These are phyloP conservation scores for Coniochaeta sp. DNA, from an alignment of 2,329 filamentous ascomycete genomes.

Conservation along the genomic window DNA sequence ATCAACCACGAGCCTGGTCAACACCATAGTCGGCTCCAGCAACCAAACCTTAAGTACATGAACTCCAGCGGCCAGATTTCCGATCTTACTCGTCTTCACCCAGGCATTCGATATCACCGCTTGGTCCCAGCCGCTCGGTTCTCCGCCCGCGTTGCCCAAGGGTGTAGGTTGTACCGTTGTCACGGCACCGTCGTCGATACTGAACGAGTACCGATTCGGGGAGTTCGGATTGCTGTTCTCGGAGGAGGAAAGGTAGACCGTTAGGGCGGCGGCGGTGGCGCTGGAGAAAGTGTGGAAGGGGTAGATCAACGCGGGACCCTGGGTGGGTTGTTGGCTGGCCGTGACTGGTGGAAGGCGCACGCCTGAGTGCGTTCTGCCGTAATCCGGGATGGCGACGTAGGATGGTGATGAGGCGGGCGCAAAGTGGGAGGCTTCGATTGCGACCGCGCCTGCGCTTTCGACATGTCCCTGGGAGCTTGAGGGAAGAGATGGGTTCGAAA, in stretches of 20 bases:
- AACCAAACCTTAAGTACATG: slow-evolving; percentile 20
- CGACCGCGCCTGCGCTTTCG: slow-evolving; percentile 17
- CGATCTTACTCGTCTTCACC: slow-evolving; percentile 14
- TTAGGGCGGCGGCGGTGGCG: slow-evolving; percentile 12
- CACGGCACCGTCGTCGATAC: slow-evolving; percentile 14
- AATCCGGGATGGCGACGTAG: slow-evolving; percentile 20
- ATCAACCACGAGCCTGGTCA: slow-evolving; percentile 24
- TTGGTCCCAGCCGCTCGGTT: slow-evolving; percentile 19
- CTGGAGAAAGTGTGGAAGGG: slow-evolving; percentile 20
- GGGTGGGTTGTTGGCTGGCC: slow-evolving; percentile 12
- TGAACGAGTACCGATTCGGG: slow-evolving; percentile 19
- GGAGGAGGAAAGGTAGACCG: slow-evolving; percentile 21
- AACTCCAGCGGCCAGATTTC: slow-evolving; percentile 12
- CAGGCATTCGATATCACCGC: slow-evolving; percentile 20
- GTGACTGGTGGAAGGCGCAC: slow-evolving; percentile 18
- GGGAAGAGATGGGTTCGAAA: slow-evolving; percentile 23
- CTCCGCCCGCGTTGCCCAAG: slow-evolving; percentile 13
- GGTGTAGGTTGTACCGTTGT: slow-evolving; percentile 18
- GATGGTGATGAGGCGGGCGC: slow-evolving; percentile 7
- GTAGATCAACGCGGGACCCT: slow-evolving; percentile 16
- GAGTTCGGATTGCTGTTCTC: slow-evolving; percentile 20
- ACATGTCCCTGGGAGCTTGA: slow-evolving; percentile 19
- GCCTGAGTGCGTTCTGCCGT: slow-evolving; percentile 22
- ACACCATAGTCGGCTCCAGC: slow-evolving; percentile 22
- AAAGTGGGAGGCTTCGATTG: slow-evolving; percentile 21